A percentile compares a stretch with the other conserved stretches of the same genome.
phyloP scores from a whole-genome alignment of 345 rosid species.

The Eucalyptus polybractea region DNA sequence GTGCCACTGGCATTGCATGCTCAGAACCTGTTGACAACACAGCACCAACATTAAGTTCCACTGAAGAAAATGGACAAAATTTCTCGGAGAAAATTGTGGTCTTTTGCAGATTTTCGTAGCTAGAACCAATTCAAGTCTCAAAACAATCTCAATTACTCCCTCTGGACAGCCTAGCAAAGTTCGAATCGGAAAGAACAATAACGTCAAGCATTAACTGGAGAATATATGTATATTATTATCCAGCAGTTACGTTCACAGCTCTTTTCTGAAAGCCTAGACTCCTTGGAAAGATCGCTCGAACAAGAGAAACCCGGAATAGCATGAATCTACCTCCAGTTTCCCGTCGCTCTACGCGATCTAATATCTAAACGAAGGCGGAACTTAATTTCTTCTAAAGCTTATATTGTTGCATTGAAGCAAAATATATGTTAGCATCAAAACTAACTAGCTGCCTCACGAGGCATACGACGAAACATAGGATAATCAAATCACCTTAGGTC shows the following conservation, averaged over 20 bases:
- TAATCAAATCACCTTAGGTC: conserved; percentile 12
- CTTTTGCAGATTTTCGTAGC: not conserved
- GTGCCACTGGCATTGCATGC: conserved; percentile 32
- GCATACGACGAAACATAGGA: not conserved
- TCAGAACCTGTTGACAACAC: conserved; percentile 11
- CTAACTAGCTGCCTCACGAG: not conserved
- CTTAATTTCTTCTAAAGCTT: not conserved
- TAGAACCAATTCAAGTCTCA: not conserved
- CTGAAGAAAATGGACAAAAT: not conserved
- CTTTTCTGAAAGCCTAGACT: not conserved
- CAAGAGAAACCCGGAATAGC: not conserved
- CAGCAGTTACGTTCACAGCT: not conserved
- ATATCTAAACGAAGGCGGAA: not conserved
- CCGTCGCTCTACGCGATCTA: not conserved
- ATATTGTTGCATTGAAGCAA: not conserved
- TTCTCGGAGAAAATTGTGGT: not conserved
- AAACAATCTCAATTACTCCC: not conserved
- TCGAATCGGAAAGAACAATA: not conserved
- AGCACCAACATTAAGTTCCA: not conserved
- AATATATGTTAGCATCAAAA: not conserved
- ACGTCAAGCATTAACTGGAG: not conserved
- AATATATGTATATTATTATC: not conserved
- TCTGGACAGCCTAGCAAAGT: not conserved
- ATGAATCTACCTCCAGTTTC: not conserved
- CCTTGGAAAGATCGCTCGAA: not conserved